A percentile compares a stretch with the other conserved stretches of the same genome.
phyloP scores from a whole-genome alignment of 2,329 filamentous ascomycete genomes.

The Trichophyton benhamiae region DNA sequence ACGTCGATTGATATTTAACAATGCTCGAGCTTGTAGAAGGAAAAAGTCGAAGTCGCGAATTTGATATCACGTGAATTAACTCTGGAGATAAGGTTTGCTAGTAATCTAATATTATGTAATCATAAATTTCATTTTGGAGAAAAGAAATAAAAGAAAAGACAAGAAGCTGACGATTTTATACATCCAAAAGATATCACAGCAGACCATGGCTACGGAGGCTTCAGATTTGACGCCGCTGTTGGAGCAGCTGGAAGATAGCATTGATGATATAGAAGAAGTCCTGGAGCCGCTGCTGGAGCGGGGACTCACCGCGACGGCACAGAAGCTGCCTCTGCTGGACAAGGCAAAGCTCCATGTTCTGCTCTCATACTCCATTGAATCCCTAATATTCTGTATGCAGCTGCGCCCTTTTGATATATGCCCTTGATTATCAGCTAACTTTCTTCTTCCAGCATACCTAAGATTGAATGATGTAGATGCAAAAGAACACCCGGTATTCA shows the following conservation, averaged over 20 bases:
- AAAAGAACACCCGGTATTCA: conserved; percentile 73
- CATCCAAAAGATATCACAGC: neutral
- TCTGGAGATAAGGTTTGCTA: neutral
- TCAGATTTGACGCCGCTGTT: conserved; percentile 54
- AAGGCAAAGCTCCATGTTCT: conserved; percentile 90
- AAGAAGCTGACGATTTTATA: neutral
- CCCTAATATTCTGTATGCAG: conserved; percentile 67
- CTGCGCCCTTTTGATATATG: conserved; percentile 17
- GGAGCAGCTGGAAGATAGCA: conserved; percentile 60
- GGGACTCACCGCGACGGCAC: conserved; percentile 53
- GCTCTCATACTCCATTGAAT: conserved; percentile 78
- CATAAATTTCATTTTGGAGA: neutral
- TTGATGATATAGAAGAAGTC: conserved; percentile 64
- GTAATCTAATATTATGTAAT: neutral
- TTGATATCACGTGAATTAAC: neutral
- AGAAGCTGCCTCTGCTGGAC: conserved; percentile 79
- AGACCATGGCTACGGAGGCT: conserved; percentile 36
- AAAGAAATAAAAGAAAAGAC: neutral
- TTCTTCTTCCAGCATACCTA: conserved; percentile 48
- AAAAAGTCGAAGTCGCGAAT: neutral
- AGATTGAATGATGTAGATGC: conserved; percentile 67
- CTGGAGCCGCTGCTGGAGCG: conserved; percentile 61
- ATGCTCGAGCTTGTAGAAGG: neutral
- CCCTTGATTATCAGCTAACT: neutral
- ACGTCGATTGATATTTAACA: neutral